Percentiles rank a stretch among this genome's conserved stretches.
Conservation (phyloP, 164 flowering plant genomes). For the Nelumbo lutea region DNA sequence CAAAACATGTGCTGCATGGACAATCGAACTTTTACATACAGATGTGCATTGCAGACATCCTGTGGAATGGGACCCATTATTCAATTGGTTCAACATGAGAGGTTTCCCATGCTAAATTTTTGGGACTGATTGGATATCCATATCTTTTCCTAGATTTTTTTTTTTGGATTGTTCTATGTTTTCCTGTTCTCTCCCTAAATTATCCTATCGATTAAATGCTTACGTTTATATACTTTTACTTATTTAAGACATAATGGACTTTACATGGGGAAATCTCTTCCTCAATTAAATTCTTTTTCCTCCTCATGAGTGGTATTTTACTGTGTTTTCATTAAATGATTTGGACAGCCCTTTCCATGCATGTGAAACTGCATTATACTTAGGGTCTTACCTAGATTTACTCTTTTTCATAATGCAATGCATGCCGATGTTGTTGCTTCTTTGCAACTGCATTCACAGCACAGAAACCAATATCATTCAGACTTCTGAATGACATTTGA, state of each 20-base stretch:
- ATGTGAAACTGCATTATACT: no score
- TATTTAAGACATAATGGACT: not conserved
- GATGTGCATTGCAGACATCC: slow-evolving; percentile 2
- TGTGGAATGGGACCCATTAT: slow-evolving; percentile 11
- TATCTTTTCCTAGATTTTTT: not conserved
- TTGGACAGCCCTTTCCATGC: no score
- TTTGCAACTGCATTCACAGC: no score
- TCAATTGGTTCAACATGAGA: slow-evolving; percentile 10
- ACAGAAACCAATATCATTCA: no score
- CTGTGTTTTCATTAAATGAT: no score
- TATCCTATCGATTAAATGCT: not conserved
- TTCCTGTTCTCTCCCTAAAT: not conserved
- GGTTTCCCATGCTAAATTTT: slow-evolving; percentile 3
- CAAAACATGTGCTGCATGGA: not conserved
- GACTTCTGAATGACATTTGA: no score
- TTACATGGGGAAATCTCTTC: not conserved
- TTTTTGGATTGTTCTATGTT: not conserved
- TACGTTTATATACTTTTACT: not conserved
- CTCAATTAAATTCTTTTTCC: not conserved
- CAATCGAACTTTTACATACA: slow-evolving; percentile 2
- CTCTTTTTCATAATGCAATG: no score
- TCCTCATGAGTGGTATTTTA: not conserved
- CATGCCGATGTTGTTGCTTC: no score
- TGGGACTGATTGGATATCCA: not conserved
- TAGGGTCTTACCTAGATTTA: no score